Conservation (phyloP, 2,329 filamentous ascomycete species). For the Ceratocystis harringtonii region DNA sequence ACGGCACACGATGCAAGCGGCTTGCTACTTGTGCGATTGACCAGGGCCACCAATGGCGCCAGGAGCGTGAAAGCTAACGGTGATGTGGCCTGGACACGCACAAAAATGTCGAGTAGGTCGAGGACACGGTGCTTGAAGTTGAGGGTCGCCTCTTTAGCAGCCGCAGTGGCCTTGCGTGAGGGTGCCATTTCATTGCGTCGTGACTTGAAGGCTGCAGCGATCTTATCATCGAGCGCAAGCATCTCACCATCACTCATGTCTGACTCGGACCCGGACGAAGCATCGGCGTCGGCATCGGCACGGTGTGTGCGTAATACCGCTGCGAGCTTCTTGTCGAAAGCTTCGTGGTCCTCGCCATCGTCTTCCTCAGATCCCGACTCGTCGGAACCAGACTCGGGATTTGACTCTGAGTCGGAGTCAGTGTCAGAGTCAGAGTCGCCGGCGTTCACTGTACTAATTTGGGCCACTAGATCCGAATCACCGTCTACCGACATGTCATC, state of each 20-base stretch:
- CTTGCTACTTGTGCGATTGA: slow-evolving; percentile 62
- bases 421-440: slow-evolving; percentile 27
- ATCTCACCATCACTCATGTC: slow-evolving; percentile 96
- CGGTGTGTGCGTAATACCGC: slow-evolving; percentile 60
- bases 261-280: slow-evolving; percentile 45
- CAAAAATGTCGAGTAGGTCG: slow-evolving; percentile 72
- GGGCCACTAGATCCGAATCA: slow-evolving; percentile 23
- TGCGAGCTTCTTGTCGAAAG: slow-evolving; percentile 60
- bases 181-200: slow-evolving; percentile 46
- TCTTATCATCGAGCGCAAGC: slow-evolving; percentile 71
- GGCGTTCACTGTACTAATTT: slow-evolving; percentile 23
- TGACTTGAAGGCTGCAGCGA: slow-evolving; percentile 73
- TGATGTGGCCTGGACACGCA: slow-evolving; percentile 61
- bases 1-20: slow-evolving; percentile 59
- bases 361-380: slow-evolving; percentile 32
- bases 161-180: slow-evolving; percentile 72
- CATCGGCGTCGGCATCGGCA: slow-evolving; percentile 42
- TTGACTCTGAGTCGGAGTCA: slow-evolving; percentile 27
- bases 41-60: slow-evolving; percentile 59
- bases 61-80: slow-evolving; percentile 54
- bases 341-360: slow-evolving; percentile 31
- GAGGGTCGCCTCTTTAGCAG: slow-evolving; percentile 75
- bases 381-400: slow-evolving; percentile 29
- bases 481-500: slow-evolving; percentile 34
- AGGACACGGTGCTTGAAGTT: slow-evolving; percentile 92